Percentiles rank a stretch among this genome's conserved stretches.
Evolutionary conservation across 2,329 filamentous ascomycete genomes (phyloP).

Genomic region (Teratosphaeria nubilosa): DNA sequence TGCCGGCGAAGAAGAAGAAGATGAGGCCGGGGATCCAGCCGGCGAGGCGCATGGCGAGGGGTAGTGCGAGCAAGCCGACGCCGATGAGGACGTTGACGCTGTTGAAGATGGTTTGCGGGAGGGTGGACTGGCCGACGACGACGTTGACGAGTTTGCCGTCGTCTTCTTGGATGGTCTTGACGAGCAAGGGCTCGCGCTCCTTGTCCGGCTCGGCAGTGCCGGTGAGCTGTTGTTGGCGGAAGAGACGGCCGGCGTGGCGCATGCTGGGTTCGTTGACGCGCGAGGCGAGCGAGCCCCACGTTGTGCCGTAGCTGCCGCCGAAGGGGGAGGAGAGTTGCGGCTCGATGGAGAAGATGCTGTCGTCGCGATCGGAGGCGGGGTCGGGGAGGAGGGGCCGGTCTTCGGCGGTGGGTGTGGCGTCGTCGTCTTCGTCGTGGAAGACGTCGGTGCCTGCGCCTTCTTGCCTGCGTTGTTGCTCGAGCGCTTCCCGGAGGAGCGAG

Average conservation of each 20-base stretch:
- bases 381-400: not conserved
- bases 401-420: conserved; percentile 3
- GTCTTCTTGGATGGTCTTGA: conserved; percentile 75
- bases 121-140: conserved; percentile 84
- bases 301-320: conserved; percentile 60
- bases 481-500: conserved; percentile 32
- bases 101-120: conserved; percentile 94
- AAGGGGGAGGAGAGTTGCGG: conserved; percentile 55
- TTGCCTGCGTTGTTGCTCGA: conserved; percentile 24
- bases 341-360: conserved; percentile 40
- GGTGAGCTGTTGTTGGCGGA: conserved; percentile 36
- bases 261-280: conserved; percentile 48
- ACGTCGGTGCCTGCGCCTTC: conserved; percentile 19
- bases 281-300: conserved; percentile 50
- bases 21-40: conserved; percentile 77
- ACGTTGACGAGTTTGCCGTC: conserved; percentile 76
- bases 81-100: conserved; percentile 89
- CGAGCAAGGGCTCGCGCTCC: conserved; percentile 61
- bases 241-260: conserved; percentile 44
- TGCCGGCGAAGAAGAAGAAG: conserved; percentile 63
- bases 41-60: conserved; percentile 75
- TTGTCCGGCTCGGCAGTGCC: conserved; percentile 33
- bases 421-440: conserved; percentile 21
- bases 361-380: conserved; percentile 19
- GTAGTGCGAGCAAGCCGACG: conserved; percentile 78